Evolutionary conservation across 2,329 filamentous ascomycete species (phyloP).

Genomic region (Fusarium paranaense): DNA sequence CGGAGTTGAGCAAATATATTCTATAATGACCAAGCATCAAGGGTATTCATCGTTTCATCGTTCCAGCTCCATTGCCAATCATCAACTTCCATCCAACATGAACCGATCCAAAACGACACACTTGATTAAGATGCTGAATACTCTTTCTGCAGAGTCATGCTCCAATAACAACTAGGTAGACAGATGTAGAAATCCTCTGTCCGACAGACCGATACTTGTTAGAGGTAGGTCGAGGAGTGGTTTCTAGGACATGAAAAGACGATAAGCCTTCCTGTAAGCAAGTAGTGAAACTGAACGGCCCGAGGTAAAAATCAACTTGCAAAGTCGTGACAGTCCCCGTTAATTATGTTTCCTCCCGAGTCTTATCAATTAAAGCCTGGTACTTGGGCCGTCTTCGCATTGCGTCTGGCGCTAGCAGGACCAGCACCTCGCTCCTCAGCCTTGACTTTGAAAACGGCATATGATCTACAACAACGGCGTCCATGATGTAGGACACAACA

Average conservation of each 20-base stretch:
- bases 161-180: neutral
- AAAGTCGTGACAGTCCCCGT: neutral
- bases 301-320: neutral
- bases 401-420: conserved; percentile 43
- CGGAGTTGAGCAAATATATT: conserved; percentile 26
- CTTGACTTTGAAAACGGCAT: conserved; percentile 62
- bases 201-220: neutral
- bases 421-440: conserved; percentile 59
- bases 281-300: neutral
- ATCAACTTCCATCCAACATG: neutral
- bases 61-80: neutral
- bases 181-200: neutral
- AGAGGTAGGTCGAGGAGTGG: neutral
- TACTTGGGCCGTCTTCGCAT: conserved; percentile 38
- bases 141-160: neutral
- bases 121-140: neutral
- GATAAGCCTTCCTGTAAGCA: neutral
- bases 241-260: neutral
- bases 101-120: neutral
- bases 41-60: conserved; percentile 4
- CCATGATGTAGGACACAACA: conserved; percentile 69
- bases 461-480: conserved; percentile 63
- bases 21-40: conserved; percentile 23
- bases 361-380: conserved; percentile 39
- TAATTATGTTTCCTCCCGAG: conserved; percentile 8